A percentile compares a stretch with the other conserved stretches of the same genome.
These are phyloP conservation scores for Petunia secreta DNA, from an alignment of 257 asterid species.

Conservation along the genomic window DNA sequence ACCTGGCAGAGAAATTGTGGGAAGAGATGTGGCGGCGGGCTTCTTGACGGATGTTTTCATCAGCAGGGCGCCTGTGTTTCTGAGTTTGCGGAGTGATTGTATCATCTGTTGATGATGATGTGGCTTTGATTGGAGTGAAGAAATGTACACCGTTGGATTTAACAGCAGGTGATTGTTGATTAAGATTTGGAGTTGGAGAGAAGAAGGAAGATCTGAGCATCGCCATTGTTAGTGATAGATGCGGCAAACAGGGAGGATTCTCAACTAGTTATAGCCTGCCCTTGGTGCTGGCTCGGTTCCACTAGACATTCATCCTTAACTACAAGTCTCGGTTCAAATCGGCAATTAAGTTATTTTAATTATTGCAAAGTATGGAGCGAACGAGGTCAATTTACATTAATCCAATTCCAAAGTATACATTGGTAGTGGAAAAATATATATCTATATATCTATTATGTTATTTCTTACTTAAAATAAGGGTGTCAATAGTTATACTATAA, in stretches of 20 bases:
- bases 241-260: not conserved
- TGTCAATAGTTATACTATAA: too few relatives aligned
- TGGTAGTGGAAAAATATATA: too few relatives aligned
- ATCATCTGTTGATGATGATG: conserved; percentile 40
- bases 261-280: too few relatives aligned
- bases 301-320: too few relatives aligned
- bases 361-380: too few relatives aligned
- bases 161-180: conserved; percentile 34
- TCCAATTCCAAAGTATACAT: too few relatives aligned
- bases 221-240: conserved; percentile 50
- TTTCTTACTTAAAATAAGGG: too few relatives aligned
- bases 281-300: too few relatives aligned
- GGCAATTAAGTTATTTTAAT: too few relatives aligned
- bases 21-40: conserved; percentile 66
- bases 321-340: too few relatives aligned
- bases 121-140: conserved; percentile 35
- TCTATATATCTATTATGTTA: too few relatives aligned
- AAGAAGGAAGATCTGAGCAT: conserved; percentile 67
- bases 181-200: conserved; percentile 46
- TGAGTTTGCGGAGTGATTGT: conserved; percentile 27
- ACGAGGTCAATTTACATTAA: too few relatives aligned
- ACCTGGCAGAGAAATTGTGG: conserved; percentile 76
- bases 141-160: conserved; percentile 11
- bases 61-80: conserved; percentile 64
- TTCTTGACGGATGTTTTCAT: conserved; percentile 79